Evolutionary conservation across 371 early-diverging fungal species (phyloP), one percentile per base, ranked within the genome.

Genomic region (Umbelopsis sp.): DNA sequence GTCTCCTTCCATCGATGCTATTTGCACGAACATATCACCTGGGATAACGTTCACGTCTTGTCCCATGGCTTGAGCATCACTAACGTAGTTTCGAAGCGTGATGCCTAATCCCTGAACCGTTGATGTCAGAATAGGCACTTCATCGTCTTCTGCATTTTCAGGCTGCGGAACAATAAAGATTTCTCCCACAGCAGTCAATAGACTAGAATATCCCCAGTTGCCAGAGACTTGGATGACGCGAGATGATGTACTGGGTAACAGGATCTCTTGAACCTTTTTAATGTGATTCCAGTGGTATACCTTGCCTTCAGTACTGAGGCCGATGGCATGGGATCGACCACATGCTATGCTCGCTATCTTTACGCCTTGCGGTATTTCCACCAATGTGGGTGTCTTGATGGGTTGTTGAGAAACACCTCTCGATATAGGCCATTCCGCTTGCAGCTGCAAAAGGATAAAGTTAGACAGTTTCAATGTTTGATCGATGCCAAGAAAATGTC

Each of bases 201-300:
- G 63, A 25, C 69, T 63, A 0, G 80, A 79, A 35, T 71, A 69
- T 11, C 65, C 67, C 78, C 78, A 79, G 37, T 76, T 79, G 12
- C 78, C 82, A 4, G 73, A 44, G 11, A 79, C 77, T 50, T 81
- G 81, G 9, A 70, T 72, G 4, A 79, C 66, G 4, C 41, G 41
- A 1, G 57, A 48, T 18, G 50, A 22, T 18, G 50, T 24, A 3
- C 12, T 12, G 16, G 70, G 66, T 2, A 78, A 44, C 1, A 50
- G 44, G 1, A 80, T 70, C 0, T 50, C 65, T 50, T 81, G 77
- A 35, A 76, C 65, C 22, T 66, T 65, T 51, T 67, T 35, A 20
- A 65, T 64, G 50, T 81, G 81, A 4, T 70, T 57, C 81, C 81
- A 83, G 44, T 83, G 80, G 76, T 77, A 81, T 5, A 80, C 71